A percentile compares a stretch with the other conserved stretches of the same genome.
phyloP scores from a whole-genome alignment of 2,329 filamentous ascomycete species.

The Seiridium unicorne region DNA sequence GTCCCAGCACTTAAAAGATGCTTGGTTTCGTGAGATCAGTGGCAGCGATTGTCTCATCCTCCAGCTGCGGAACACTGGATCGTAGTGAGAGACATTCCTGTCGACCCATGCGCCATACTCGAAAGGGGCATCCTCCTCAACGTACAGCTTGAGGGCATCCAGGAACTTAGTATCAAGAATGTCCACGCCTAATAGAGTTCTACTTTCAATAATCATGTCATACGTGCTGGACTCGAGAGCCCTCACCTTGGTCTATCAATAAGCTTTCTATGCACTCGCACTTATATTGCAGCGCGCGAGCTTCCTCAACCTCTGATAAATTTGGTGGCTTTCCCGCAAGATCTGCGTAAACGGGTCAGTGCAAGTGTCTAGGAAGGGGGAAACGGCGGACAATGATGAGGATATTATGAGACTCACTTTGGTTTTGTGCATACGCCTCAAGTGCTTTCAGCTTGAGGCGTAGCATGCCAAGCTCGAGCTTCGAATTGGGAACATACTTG shows the following conservation, averaged over 20 bases:
- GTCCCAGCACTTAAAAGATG: constrained; percentile 54
- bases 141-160: constrained; percentile 34
- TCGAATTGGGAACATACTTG: constrained; percentile 46
- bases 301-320: constrained; percentile 54
- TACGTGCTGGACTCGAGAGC: background rate
- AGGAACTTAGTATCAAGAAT: constrained; percentile 38
- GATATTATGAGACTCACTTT: constrained; percentile 40
- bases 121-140: constrained; percentile 38
- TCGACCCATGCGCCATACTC: constrained; percentile 53
- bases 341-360: constrained; percentile 27
- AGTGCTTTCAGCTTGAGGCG: constrained; percentile 53
- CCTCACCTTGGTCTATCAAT: constrained; percentile 47
- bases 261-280: constrained; percentile 57
- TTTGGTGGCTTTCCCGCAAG: constrained; percentile 38
- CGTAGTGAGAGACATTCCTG: constrained; percentile 47
- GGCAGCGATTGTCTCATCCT: constrained; percentile 34
- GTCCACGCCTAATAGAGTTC: constrained; percentile 35
- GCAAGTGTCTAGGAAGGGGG: constrained; percentile 7
- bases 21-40: constrained; percentile 32
- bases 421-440: constrained; percentile 44
- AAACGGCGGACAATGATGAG: background rate
- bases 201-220: background rate
- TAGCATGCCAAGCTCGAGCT: constrained; percentile 52
- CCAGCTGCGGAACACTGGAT: constrained; percentile 43
- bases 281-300: constrained; percentile 54